Conservation (phyloP, 805 yeast genomes). For the Cyberlindnera lachancei region DNA sequence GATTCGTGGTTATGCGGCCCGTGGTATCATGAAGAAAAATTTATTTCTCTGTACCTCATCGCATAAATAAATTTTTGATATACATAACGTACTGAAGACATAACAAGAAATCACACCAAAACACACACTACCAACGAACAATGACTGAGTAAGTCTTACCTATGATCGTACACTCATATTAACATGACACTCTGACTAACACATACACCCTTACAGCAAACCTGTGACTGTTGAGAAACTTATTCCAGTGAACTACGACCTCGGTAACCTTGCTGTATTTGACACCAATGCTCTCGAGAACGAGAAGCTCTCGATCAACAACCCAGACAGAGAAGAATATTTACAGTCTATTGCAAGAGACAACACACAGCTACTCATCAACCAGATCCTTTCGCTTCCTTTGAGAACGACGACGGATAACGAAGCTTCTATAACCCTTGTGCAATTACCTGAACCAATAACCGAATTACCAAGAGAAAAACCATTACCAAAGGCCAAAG, state of each 20-base stretch:
- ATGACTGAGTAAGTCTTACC: constrained; percentile 4
- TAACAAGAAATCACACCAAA: too few species aligned
- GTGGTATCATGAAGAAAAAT: too few species aligned
- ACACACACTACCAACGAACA: too few species aligned
- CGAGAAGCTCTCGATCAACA: constrained; percentile 40
- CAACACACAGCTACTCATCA: constrained; percentile 83
- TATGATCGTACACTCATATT: too few species aligned
- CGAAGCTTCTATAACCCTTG: constrained; percentile 52
- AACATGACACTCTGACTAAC: too few species aligned
- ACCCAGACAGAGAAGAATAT: constrained; percentile 56
- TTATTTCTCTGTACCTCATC: too few species aligned
- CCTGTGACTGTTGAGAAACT: constrained; percentile 87
- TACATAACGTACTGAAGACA: too few species aligned
- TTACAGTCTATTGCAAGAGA: constrained; percentile 72
- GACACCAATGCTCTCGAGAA: constrained; percentile 83
- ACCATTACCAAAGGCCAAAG: constrained; percentile 86
- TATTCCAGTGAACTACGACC: constrained; percentile 81
- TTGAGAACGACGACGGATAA: constrained; percentile 80
- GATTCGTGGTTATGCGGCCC: too few species aligned
- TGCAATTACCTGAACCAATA: constrained; percentile 76
- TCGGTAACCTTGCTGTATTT: constrained; percentile 86
- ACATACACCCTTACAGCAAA: constrained; percentile 23
- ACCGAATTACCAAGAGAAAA: constrained; percentile 89
- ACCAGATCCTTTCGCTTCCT: constrained; percentile 87
- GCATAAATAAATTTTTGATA: too few species aligned